Conservation (phyloP, 768 basidiomycete genomes). For the Amanita inopinata region DNA sequence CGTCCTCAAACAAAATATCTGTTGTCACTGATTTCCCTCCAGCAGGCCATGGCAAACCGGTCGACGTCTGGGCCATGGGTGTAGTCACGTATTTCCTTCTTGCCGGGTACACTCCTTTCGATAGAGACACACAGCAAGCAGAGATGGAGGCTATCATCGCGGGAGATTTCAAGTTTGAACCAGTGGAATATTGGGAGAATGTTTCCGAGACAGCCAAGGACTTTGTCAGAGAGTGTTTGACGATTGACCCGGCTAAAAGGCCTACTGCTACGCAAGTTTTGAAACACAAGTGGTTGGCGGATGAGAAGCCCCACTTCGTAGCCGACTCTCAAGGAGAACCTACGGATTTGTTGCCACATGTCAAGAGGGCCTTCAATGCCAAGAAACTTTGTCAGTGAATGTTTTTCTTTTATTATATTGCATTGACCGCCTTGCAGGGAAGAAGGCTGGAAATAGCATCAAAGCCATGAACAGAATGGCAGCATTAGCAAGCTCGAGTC, state of each 20-base stretch:
- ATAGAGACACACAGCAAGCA: slow-evolving; percentile 76
- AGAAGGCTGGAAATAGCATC: slow-evolving; percentile 79
- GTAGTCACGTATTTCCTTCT: slow-evolving; percentile 98
- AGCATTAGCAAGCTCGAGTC: slow-evolving; percentile 31
- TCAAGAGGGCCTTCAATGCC: slow-evolving; percentile 86
- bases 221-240: slow-evolving; percentile 79
- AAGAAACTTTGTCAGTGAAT: slow-evolving; percentile 65
- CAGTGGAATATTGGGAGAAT: slow-evolving; percentile 76
- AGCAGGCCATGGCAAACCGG: slow-evolving; percentile 92
- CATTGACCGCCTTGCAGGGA: slow-evolving; percentile 44
- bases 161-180: slow-evolving; percentile 83
- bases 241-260: slow-evolving; percentile 70
- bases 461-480: slow-evolving; percentile 80
- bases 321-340: slow-evolving; percentile 51
- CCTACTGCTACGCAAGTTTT: slow-evolving; percentile 72
- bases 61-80: slow-evolving; percentile 96
- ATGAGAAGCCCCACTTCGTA: slow-evolving; percentile 61
- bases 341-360: slow-evolving; percentile 76
- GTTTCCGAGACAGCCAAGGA: slow-evolving; percentile 76
- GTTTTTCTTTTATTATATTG: slow-evolving; percentile 2
- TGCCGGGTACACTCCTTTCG: slow-evolving; percentile 90
- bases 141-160: slow-evolving; percentile 95
- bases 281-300: slow-evolving; percentile 74
- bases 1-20: neutral
- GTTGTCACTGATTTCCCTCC: slow-evolving; percentile 7